Evolutionary conservation across 2,329 filamentous ascomycete genomes (phyloP), one percentile per base, ranked within the genome.

Genomic region (Blastomyces parvus): DNA sequence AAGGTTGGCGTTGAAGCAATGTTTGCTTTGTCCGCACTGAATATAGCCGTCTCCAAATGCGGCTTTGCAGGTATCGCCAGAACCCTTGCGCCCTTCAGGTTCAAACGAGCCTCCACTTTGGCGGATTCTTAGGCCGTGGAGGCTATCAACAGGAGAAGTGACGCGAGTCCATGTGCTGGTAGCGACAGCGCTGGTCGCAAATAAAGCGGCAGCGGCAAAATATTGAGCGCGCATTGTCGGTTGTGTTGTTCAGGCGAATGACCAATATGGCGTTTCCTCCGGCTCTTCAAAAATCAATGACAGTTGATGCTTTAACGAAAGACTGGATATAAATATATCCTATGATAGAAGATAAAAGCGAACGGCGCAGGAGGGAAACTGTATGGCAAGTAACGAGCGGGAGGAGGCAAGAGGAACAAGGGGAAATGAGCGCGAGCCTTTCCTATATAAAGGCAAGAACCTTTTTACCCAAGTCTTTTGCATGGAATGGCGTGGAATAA

Each of bases 11-110:
- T 64, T 67, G 61, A 66, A 68, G 58, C 67, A 68, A 42, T 61
- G 27, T 17, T 62, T 57, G 58, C 63, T 61, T 36, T 57, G 44
- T 36, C 64, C 67, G 38, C 67, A 68, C 22, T 64, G 61, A 19
- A 60, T 25, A 57, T 62, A 66, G 40, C 63, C 66, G 19, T 58
- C 61, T 27, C 66, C 67, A 30, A 68, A 68, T 44, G 66, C 67
- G 22, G 64, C 63, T 30, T 25, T 57, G 46, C 66, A 67, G 56
- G 30, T 64, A 13, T 38, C 25, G 22, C 66, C 66, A 14, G 40
- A 62, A 13, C 61, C 61, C 13, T 59, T 62, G 22, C 40, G 36
- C 30, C 62, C 58, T 4, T 63, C 64, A 22, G 66, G 66, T 4
- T 44, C 61, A 57, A 67, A 67, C 19, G 63, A 65, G 14, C 50